Base-by-base conservation (phyloP, 495 filamentous ascomycete genomes). In the Glonium stellatum region DNA sequence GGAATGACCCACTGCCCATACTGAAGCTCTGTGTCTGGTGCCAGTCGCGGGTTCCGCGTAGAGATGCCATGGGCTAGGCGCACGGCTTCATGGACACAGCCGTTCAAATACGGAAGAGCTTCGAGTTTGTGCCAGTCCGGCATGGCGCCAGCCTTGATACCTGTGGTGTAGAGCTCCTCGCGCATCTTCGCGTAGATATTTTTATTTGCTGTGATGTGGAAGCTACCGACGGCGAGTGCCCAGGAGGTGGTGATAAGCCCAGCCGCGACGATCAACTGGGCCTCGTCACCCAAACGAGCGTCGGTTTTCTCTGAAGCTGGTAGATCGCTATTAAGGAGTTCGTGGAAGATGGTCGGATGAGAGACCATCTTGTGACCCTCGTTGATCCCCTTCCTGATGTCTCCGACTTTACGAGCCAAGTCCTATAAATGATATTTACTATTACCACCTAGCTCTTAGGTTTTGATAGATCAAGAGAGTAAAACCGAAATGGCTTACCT, bases 231-330 rank as follows among this genome's bases (percentile, higher is more conserved):
- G 9, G 15, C 27, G 11, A 60, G 25, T 12, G 60, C 36, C 21
- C 25, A 15, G 1, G 57, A 15, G 10, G 60, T 62, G 22, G 60
- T 62, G 18, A 31, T 34, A 4, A 39, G 15, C n/a, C 60, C 75
- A 2, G 70, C 76, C 35, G 56, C 60, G n/a, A 75, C 22, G 23
- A 77, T 37, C 12, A 67, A 51, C 13, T 60, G 34, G 0, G 67
- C 69, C 59, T 78, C 75, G 47, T 74, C 70, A 11, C 25, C 55
- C 9, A 77, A 42, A 0, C 75, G 65, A 5, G 62, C 62, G 0
- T 70, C 35, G 0, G 71, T 64, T 56, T 62, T 66, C 48, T 66
- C 63, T 2, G 35, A 25, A 3, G 47, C 25, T 49, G 63, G 63
- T 4, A 56, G 36, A 18, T 47, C 36, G 22, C 52, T 55, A 13